Percentiles rank a stretch among this genome's conserved stretches.
Conservation (phyloP, 495 filamentous ascomycete species). For the Massariosphaeria phaeospora region DNA sequence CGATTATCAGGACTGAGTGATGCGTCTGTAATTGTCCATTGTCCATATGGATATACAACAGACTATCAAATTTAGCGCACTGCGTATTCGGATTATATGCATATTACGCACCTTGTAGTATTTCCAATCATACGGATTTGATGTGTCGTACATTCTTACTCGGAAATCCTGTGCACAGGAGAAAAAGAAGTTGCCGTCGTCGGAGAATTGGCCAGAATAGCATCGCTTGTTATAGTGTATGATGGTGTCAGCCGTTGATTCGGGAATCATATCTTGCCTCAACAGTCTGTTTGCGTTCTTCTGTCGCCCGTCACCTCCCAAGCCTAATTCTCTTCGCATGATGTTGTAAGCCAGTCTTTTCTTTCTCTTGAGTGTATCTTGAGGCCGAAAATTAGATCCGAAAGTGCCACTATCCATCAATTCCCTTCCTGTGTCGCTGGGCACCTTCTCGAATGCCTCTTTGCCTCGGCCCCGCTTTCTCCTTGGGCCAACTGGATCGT, state of each 20-base stretch:
- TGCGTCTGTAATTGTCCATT: conserved; percentile 96
- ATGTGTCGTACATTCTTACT: conserved; percentile 96
- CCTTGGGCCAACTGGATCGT: conserved; percentile 26
- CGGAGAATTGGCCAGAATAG: conserved; percentile 93
- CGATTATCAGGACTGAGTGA: conserved; percentile 86
- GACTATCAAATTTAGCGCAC: too few relatives aligned
- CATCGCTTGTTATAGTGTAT: conserved; percentile 80
- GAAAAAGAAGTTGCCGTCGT: conserved; percentile 97
- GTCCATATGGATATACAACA: conserved; percentile 74
- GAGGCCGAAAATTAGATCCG: conserved; percentile 55
- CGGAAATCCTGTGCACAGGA: conserved; percentile 88
- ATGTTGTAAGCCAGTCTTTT: conserved; percentile 60
- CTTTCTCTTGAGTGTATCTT: conserved; percentile 51
- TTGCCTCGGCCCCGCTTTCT: conserved; percentile 36
- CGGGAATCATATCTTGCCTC: conserved; percentile 54
- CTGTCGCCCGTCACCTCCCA: conserved; percentile 49
- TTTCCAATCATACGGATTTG: conserved; percentile 90
- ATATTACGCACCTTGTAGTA: conserved; percentile 68
- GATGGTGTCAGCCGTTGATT: conserved; percentile 74
- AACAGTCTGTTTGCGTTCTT: conserved; percentile 58
- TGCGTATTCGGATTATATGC: too few relatives aligned
- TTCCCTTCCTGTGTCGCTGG: conserved; percentile 66
- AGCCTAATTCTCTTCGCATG: conserved; percentile 74
- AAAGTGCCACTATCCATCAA: conserved; percentile 79
- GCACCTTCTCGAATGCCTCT: conserved; percentile 63